A percentile compares a stretch with the other conserved stretches of the same genome.
Conservation (phyloP, 345 rosid genomes). For the Euphorbia tirucalli region DNA sequence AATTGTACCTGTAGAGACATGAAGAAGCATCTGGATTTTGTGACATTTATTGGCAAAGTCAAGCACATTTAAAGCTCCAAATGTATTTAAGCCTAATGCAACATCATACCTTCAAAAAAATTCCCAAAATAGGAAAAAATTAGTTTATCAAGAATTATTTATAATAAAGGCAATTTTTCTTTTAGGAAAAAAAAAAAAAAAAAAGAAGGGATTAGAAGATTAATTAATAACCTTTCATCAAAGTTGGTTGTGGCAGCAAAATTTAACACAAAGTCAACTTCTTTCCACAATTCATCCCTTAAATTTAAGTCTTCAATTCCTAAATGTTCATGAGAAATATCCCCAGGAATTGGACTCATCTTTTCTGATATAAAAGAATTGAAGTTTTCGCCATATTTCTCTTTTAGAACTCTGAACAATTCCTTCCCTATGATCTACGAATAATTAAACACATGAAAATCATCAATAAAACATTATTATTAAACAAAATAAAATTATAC, state of each 20-base stretch:
- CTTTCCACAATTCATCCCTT: slow-evolving; percentile 40
- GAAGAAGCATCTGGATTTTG: slow-evolving; percentile 43
- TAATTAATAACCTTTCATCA: slow-evolving; percentile 56
- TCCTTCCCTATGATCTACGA: slow-evolving; percentile 31
- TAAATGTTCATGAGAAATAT: slow-evolving; percentile 22
- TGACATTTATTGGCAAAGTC: slow-evolving; percentile 50
- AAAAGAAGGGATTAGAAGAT: too few species aligned
- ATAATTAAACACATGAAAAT: not conserved
- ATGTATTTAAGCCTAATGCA: slow-evolving; percentile 50
- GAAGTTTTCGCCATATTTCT: slow-evolving; percentile 15
- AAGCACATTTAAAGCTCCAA: slow-evolving; percentile 45
- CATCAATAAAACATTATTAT: not conserved
- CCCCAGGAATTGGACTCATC: slow-evolving; percentile 26
- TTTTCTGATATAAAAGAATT: slow-evolving; percentile 27
- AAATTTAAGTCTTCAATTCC: slow-evolving; percentile 32
- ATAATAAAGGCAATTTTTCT: too few species aligned
- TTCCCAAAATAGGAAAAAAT: not conserved
- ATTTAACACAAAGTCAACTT: slow-evolving; percentile 54
- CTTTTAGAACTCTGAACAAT: slow-evolving; percentile 30
- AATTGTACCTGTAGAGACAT: slow-evolving; percentile 36
- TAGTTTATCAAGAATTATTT: not conserved
- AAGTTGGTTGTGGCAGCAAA: slow-evolving; percentile 73
- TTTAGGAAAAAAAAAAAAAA: too few species aligned
- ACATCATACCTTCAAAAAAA: slow-evolving; percentile 48
- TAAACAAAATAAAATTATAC: slow-evolving; percentile 22